Evolutionary conservation across 75 land plant species (phyloP).

Genomic region (Isoetes taiwanensis): DNA sequence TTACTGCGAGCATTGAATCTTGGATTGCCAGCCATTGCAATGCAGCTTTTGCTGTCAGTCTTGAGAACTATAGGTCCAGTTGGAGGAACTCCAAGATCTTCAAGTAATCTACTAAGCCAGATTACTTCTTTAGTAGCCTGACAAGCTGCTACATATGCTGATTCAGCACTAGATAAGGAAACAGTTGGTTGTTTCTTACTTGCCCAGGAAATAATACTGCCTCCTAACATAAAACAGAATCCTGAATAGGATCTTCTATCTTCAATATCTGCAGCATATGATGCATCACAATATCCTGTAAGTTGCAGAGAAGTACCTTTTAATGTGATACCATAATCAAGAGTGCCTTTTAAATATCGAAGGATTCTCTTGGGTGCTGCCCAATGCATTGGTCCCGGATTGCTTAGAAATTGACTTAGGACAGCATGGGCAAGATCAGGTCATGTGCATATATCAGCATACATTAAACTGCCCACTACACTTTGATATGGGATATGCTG

Average conservation of each 20-base stretch:
- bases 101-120: conserved; percentile 16
- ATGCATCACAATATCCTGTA: conserved; percentile 11
- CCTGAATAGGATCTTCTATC: conserved; percentile 17
- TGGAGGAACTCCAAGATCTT: conserved; percentile 1
- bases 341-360: conserved; percentile 15
- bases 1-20: not conserved
- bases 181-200: conserved; percentile 22
- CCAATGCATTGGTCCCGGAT: conserved; percentile 11
- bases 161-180: conserved; percentile 15
- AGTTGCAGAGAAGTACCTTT: not conserved
- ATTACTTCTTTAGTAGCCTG: conserved; percentile 8
- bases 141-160: conserved; percentile 22
- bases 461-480: not conserved
- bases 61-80: conserved; percentile 4
- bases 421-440: not conserved
- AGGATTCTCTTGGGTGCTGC: conserved; percentile 9
- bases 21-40: not conserved
- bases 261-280: conserved; percentile 14
- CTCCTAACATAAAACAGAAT: conserved; percentile 12
- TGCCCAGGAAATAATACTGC: conserved; percentile 15
- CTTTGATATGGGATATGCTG: not conserved
- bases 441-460: not conserved
- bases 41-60: conserved; percentile 12
- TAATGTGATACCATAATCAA: conserved; percentile 6
- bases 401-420: too few relatives aligned